Evolutionary conservation across 176 grass and related monocot species (phyloP).

Genomic region (Rhynchospora breviuscula): DNA sequence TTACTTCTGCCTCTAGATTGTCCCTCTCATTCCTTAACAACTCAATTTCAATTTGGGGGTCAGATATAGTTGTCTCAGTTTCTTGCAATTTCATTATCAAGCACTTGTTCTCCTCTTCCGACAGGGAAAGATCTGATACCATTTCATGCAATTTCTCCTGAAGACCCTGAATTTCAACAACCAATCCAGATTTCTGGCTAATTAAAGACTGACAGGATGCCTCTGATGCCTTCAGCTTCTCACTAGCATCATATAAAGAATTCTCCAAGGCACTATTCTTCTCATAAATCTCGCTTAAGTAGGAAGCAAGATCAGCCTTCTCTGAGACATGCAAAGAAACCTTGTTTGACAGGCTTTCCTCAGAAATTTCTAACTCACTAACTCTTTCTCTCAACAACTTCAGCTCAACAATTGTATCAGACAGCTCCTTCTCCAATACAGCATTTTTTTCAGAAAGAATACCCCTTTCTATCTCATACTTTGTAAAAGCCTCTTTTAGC

Average conservation of each 20-base stretch:
- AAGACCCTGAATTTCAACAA: constrained; percentile 38
- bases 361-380: constrained; percentile 45
- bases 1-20: constrained; percentile 42
- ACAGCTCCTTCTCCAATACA: constrained; percentile 68
- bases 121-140: background rate
- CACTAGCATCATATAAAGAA: constrained; percentile 17
- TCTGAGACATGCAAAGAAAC: constrained; percentile 19
- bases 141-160: constrained; percentile 29
- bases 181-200: constrained; percentile 26
- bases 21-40: constrained; percentile 47
- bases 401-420: constrained; percentile 63
- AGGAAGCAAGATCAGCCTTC: constrained; percentile 21
- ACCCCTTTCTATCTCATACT: constrained; percentile 72
- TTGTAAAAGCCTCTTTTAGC: constrained; percentile 63
- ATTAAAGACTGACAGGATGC: constrained; percentile 26
- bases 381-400: constrained; percentile 49
- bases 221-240: constrained; percentile 28
- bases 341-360: constrained; percentile 23
- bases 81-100: constrained; percentile 16
- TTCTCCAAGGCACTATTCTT: constrained; percentile 34
- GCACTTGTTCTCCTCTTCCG: constrained; percentile 1
- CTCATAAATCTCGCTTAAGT: constrained; percentile 18
- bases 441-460: constrained; percentile 61
- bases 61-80: constrained; percentile 34
- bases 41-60: constrained; percentile 40